phyloP scores from a whole-genome alignment of 257 asterid species.

The Vinca minor region DNA sequence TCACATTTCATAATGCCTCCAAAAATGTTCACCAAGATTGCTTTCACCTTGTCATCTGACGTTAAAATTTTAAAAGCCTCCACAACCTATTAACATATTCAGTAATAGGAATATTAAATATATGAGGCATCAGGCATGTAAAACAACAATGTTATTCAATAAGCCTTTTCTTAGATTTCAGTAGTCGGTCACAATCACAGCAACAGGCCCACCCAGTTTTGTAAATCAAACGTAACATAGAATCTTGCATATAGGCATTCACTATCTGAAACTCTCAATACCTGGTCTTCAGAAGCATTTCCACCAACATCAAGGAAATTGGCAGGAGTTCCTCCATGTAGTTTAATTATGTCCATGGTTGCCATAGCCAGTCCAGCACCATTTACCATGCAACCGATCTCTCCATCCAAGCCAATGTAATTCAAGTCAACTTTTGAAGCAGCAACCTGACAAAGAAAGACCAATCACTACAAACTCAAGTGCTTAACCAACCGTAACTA shows the following conservation, averaged over 20 bases:
- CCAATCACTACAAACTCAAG: background rate
- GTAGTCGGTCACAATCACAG: too few species aligned
- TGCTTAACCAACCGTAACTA: background rate
- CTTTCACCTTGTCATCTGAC: constrained; percentile 94
- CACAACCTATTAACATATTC: constrained; percentile 59
- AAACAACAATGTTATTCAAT: background rate
- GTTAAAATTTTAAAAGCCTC: constrained; percentile 97
- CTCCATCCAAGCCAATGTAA: constrained; percentile 97
- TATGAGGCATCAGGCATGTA: background rate
- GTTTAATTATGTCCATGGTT: constrained; percentile 94
- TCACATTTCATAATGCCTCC: constrained; percentile 99
- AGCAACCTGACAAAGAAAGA: constrained; percentile 49
- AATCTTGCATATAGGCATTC: background rate
- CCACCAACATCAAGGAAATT: constrained; percentile 99
- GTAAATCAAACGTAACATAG: background rate
- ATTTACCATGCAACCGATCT: constrained; percentile 99
- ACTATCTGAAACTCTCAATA: constrained; percentile 16
- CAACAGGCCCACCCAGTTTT: background rate
- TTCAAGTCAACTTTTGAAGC: constrained; percentile 97
- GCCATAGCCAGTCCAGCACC: constrained; percentile 99
- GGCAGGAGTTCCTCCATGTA: constrained; percentile 99
- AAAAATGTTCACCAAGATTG: constrained; percentile 89
- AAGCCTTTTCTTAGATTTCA: background rate
- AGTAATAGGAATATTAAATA: constrained; percentile 11
- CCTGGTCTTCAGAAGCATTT: constrained; percentile 97